Percentiles rank a stretch among this genome's conserved stretches.
Conservation (phyloP, 2,329 filamentous ascomycete species). For the Aureobasidium melanogenum region DNA sequence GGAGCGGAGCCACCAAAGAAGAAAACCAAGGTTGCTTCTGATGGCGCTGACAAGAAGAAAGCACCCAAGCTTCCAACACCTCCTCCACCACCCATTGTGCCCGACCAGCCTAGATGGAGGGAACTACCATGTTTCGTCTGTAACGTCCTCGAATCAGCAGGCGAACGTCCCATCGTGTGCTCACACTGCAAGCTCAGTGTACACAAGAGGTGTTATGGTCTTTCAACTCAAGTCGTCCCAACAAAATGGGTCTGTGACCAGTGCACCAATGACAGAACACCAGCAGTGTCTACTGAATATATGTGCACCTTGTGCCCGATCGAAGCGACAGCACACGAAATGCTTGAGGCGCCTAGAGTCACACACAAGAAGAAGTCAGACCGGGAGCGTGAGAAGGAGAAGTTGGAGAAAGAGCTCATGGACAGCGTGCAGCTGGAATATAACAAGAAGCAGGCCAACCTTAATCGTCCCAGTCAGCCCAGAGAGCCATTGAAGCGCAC, state of each 20-base stretch:
- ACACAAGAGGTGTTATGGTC: constrained; percentile 87
- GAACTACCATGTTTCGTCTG: constrained; percentile 81
- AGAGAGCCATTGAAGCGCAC: constrained; percentile 90
- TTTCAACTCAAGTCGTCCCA: constrained; percentile 47
- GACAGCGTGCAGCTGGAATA: constrained; percentile 74
- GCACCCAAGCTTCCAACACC: constrained; percentile 44
- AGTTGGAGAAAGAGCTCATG: constrained; percentile 74
- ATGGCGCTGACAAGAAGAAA: constrained; percentile 53
- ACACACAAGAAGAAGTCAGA: constrained; percentile 85
- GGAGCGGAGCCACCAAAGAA: constrained; percentile 49
- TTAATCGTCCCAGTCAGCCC: constrained; percentile 73
- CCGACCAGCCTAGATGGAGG: constrained; percentile 70
- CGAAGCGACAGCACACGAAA: constrained; percentile 69
- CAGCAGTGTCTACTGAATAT: constrained; percentile 86
- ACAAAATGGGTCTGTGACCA: constrained; percentile 90
- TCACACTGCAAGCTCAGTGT: constrained; percentile 85
- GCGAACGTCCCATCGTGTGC: constrained; percentile 68
- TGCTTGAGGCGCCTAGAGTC: constrained; percentile 72
- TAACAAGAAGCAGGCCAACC: constrained; percentile 70
- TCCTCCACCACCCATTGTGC: constrained; percentile 56
- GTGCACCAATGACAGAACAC: constrained; percentile 88
- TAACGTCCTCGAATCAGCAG: constrained; percentile 59
- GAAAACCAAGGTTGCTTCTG: constrained; percentile 44
- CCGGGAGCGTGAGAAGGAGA: constrained; percentile 82
- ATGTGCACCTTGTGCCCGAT: constrained; percentile 89